A percentile compares a stretch with the other conserved stretches of the same genome.
phyloP scores from a whole-genome alignment of 345 rosid species.

The Citrus hindsii region DNA sequence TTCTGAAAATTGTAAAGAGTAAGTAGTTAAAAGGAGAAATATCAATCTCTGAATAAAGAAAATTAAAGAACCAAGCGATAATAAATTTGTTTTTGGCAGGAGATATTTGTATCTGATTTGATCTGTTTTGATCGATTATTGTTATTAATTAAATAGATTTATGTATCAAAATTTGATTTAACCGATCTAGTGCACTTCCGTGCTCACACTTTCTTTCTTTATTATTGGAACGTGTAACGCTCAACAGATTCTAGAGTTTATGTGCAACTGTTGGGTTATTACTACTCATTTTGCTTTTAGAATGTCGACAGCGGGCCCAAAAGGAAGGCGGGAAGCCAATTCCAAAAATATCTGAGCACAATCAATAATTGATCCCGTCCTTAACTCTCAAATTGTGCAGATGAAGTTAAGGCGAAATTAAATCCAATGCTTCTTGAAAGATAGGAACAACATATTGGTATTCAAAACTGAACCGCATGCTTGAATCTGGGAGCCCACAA shows the following conservation, averaged over 20 bases:
- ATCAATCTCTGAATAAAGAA: too few species aligned
- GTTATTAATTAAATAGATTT: neutral
- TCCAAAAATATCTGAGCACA: neutral
- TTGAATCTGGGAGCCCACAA: too few species aligned
- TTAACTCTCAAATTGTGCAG: neutral
- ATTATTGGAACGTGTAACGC: too few species aligned
- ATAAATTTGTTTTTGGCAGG: too few species aligned
- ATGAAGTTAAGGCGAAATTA: neutral
- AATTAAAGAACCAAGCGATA: too few species aligned
- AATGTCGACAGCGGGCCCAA: neutral
- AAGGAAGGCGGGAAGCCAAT: neutral
- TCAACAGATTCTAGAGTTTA: too few species aligned
- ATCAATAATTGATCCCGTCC: neutral
- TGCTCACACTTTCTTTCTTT: too few species aligned
- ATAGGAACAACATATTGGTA: too few species aligned
- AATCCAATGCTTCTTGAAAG: neutral
- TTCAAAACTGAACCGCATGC: neutral
- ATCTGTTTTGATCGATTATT: too few species aligned
- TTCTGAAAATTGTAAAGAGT: too few species aligned
- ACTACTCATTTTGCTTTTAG: neutral
- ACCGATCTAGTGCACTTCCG: neutral
- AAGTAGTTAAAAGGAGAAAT: too few species aligned
- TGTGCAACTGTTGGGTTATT: neutral
- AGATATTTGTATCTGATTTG: too few species aligned
- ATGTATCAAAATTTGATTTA: neutral